Evolutionary conservation across 352 stramenopile species (phyloP).

Genomic region (Phytophthora ramorum): DNA sequence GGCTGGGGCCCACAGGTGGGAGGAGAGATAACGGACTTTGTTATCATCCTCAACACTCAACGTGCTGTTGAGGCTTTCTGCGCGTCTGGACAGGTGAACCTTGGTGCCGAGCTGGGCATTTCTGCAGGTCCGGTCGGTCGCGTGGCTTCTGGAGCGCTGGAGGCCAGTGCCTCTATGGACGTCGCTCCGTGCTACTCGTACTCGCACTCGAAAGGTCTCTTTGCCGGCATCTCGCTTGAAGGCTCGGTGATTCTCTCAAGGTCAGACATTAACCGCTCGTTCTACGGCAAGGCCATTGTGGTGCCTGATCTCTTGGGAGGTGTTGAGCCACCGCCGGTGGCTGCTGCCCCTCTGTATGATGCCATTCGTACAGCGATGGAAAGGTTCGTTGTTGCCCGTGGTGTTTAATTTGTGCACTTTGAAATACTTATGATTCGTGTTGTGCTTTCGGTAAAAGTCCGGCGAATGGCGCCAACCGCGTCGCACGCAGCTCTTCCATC

Average conservation of each 20-base stretch:
- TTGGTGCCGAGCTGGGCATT: conserved; percentile 91
- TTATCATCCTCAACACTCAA: conserved; percentile 95
- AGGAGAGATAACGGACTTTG: conserved; percentile 93
- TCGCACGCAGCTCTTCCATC: conserved; percentile 27
- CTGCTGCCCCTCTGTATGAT: conserved; percentile 87
- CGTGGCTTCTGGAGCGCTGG: conserved; percentile 74
- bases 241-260: conserved; percentile 91
- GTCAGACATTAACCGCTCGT: conserved; percentile 91
- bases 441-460: conserved; percentile 42
- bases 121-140: conserved; percentile 92
- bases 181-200: conserved; percentile 93
- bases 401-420: background rate
- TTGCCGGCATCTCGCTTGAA: conserved; percentile 90
- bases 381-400: conserved; percentile 48
- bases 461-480: conserved; percentile 68
- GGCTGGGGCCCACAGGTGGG: conserved; percentile 93
- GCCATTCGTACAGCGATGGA: conserved; percentile 70
- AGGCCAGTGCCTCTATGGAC: conserved; percentile 78
- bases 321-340: conserved; percentile 79
- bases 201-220: conserved; percentile 92
- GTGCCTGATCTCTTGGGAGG: conserved; percentile 79
- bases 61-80: conserved; percentile 87
- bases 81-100: conserved; percentile 88
- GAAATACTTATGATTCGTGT: conserved; percentile 8
- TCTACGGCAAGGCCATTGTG: conserved; percentile 89